Percentiles rank a stretch among this genome's conserved stretches.
phyloP scores from a whole-genome alignment of 768 basidiomycete species.

The Hericium alpestre region DNA sequence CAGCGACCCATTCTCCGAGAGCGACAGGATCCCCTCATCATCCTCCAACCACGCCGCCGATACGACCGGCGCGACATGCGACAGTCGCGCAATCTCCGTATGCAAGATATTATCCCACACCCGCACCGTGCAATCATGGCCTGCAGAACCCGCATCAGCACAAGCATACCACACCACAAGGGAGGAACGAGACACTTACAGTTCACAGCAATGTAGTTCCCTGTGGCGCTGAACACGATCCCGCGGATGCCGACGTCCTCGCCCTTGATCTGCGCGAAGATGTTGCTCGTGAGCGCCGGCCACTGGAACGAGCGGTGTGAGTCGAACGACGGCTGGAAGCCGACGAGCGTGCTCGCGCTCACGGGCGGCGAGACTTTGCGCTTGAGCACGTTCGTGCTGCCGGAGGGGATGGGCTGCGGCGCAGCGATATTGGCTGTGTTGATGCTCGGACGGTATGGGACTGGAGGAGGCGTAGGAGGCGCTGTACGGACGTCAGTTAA shows the following conservation, averaged over 20 bases:
- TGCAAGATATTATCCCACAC: conserved; percentile 44
- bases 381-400: not conserved
- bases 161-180: not conserved
- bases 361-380: conserved; percentile 10
- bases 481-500: no score
- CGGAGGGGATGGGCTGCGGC: no score
- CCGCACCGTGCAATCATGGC: conserved; percentile 44
- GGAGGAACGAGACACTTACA: conserved; percentile 30
- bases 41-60: conserved; percentile 44
- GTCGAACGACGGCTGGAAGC: conserved; percentile 7
- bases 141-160: conserved; percentile 19
- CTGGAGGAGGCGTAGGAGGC: no score
- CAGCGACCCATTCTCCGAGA: conserved; percentile 41
- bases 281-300: conserved; percentile 35
- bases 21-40: conserved; percentile 9
- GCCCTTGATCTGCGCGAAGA: conserved; percentile 30
- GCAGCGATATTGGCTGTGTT: no score
- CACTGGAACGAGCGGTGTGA: conserved; percentile 31
- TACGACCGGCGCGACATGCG: conserved; percentile 39
- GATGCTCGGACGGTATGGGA: no score
- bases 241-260: conserved; percentile 36
- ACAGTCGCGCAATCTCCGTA: conserved; percentile 45
- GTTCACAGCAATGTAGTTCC: conserved; percentile 43
- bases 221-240: conserved; percentile 44
- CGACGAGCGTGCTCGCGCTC: not conserved